phyloP scores from a whole-genome alignment of 1,284 basidiomycete species.

The Inonotus hispidus region DNA sequence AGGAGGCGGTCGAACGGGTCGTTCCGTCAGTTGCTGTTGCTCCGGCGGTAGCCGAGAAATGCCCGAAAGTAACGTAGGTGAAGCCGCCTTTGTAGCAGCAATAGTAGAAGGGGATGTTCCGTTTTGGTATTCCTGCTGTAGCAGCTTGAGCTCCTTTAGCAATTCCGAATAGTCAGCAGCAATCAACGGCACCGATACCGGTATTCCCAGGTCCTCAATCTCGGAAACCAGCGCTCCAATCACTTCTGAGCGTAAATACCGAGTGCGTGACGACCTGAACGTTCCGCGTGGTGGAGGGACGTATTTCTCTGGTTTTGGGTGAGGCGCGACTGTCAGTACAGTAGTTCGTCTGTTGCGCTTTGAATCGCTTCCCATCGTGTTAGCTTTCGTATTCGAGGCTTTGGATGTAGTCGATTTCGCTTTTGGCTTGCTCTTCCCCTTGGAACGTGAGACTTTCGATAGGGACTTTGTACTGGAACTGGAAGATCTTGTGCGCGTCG shows the following conservation, averaged over 20 bases:
- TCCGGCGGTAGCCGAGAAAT: background rate
- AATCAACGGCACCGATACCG: background rate
- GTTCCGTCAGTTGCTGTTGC: background rate
- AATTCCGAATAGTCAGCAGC: background rate
- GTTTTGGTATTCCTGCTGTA: background rate
- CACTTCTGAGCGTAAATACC: constrained; percentile 4
- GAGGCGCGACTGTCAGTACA: background rate
- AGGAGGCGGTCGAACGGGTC: background rate
- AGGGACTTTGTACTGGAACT: background rate
- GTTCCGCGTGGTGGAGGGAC: constrained; percentile 11
- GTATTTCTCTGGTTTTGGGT: constrained; percentile 7
- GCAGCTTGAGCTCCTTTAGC: background rate
- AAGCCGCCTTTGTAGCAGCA: no score
- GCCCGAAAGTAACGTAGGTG: no score
- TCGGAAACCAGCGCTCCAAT: background rate
- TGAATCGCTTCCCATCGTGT: background rate
- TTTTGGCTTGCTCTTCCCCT: background rate
- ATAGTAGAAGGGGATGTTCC: no score
- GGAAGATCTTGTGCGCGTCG: background rate
- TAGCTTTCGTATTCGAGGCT: background rate
- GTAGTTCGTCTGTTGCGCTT: background rate
- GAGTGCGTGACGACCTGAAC: constrained; percentile 11
- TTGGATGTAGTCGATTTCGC: constrained; percentile 1
- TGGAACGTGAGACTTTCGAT: background rate
- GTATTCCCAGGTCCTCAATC: background rate